Evolutionary conservation across 371 early-diverging fungal genomes (phyloP).

Genomic region (Mucor piriformis): DNA sequence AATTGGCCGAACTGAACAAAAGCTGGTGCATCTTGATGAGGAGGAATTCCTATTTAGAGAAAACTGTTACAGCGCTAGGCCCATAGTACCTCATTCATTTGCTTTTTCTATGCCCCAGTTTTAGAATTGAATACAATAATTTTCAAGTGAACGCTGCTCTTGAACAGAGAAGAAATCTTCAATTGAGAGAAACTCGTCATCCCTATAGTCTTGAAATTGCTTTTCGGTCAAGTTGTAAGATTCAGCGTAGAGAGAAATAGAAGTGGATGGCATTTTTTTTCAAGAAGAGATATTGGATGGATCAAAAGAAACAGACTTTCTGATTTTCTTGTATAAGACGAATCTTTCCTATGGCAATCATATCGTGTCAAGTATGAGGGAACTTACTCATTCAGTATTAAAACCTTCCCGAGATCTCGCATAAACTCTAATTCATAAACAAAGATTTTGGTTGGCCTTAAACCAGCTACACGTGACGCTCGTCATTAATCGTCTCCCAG

Average conservation of each 20-base stretch:
- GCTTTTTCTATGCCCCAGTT: constrained; percentile 56
- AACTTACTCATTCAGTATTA: neutral
- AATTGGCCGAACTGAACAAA: constrained; percentile 58
- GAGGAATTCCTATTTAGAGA: constrained; percentile 42
- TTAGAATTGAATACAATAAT: constrained; percentile 43
- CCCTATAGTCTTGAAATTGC: constrained; percentile 44
- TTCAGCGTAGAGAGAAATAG: constrained; percentile 19
- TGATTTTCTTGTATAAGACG: neutral
- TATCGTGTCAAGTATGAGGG: too few relatives aligned
- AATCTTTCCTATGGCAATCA: neutral
- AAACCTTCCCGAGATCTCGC: constrained; percentile 16
- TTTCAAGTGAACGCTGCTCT: constrained; percentile 40
- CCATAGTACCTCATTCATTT: constrained; percentile 70
- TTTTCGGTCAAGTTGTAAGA: constrained; percentile 40
- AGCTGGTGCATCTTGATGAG: constrained; percentile 63
- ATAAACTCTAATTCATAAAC: neutral
- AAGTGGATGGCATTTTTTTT: constrained; percentile 5
- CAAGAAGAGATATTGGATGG: neutral
- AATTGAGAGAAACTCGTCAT: constrained; percentile 52
- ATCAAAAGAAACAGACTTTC: too few relatives aligned
- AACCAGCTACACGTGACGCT: constrained; percentile 13
- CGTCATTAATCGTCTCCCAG: too few relatives aligned
- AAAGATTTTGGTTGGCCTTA: neutral
- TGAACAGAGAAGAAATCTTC: constrained; percentile 50
- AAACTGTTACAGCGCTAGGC: constrained; percentile 38